Evolutionary conservation across 179 eudicot genomes (phyloP).

Genomic region (Gypsophila paniculata): DNA sequence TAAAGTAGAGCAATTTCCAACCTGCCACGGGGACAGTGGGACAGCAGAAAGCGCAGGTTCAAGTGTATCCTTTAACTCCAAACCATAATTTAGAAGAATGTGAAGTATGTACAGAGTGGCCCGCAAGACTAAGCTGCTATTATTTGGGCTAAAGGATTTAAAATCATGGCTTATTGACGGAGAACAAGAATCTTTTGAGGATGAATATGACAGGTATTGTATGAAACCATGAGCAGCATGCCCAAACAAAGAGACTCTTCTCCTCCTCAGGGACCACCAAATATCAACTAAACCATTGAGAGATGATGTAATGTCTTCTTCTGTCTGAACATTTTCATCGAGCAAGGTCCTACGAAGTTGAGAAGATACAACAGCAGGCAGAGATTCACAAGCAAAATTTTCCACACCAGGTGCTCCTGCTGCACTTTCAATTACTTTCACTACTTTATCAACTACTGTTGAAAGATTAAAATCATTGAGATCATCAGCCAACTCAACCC

Average conservation of each 20-base stretch:
- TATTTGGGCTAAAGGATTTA: conserved; percentile 43
- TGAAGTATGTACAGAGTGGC: conserved; percentile 76
- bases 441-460: conserved; percentile 49
- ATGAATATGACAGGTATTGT: conserved; percentile 67
- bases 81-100: conserved; percentile 89
- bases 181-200: conserved; percentile 44
- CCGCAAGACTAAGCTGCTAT: conserved; percentile 64
- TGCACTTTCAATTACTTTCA: conserved; percentile 66
- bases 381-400: conserved; percentile 54
- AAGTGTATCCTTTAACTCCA: conserved; percentile 79
- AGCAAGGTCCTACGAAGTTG: conserved; percentile 56
- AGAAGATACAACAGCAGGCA: conserved; percentile 55
- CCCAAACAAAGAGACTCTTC: conserved; percentile 88
- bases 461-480: conserved; percentile 28
- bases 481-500: conserved; percentile 32
- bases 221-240: conserved; percentile 85
- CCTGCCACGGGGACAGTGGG: conserved; percentile 99
- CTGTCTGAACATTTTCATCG: conserved; percentile 36
- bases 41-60: conserved; percentile 75
- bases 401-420: conserved; percentile 85
- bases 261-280: conserved; percentile 91
- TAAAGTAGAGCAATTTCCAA: conserved; percentile 22
- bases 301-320: conserved; percentile 37
- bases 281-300: conserved; percentile 59
- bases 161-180: conserved; percentile 35